Evolutionary conservation across 768 basidiomycete genomes (phyloP).

Genomic region (Mrakia gelida): DNA sequence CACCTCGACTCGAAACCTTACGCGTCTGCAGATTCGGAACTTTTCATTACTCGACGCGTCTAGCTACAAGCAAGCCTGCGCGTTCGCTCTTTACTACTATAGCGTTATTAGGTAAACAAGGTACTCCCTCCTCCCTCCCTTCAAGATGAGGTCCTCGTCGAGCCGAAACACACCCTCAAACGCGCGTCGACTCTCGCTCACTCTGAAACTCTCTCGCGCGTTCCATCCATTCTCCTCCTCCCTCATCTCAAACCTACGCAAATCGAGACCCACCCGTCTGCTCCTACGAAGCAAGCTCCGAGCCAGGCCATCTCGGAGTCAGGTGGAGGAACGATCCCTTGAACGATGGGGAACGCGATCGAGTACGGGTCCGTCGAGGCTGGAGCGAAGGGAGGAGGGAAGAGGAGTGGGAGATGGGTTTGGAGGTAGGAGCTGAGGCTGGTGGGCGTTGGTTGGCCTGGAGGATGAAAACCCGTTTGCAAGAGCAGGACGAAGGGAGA

Average conservation of each 20-base stretch:
- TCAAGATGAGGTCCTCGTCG: neutral
- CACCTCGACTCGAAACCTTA: no score
- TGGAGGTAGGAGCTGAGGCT: conserved; percentile 68
- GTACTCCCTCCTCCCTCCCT: neutral
- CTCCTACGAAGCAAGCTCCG: conserved; percentile 83
- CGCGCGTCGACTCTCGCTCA: no score
- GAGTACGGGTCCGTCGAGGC: conserved; percentile 47
- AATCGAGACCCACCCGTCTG: conserved; percentile 92
- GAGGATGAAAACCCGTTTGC: neutral
- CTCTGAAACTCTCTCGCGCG: neutral
- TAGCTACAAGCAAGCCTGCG: no score
- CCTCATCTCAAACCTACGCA: conserved; percentile 60
- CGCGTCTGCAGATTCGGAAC: no score
- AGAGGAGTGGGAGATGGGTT: conserved; percentile 72
- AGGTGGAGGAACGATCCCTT: conserved; percentile 74
- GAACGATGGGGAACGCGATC: conserved; percentile 72
- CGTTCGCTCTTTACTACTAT: no score
- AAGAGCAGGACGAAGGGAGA: neutral
- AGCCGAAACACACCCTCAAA: neutral
- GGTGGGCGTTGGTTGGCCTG: conserved; percentile 45
- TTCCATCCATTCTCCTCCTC: conserved; percentile 32
- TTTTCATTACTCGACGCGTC: no score
- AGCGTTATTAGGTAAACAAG: no score
- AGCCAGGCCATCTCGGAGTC: conserved; percentile 93
- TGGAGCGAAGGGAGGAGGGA: no score